Conservation (phyloP, 345 rosid genomes). For the Euphorbia tirucalli region DNA sequence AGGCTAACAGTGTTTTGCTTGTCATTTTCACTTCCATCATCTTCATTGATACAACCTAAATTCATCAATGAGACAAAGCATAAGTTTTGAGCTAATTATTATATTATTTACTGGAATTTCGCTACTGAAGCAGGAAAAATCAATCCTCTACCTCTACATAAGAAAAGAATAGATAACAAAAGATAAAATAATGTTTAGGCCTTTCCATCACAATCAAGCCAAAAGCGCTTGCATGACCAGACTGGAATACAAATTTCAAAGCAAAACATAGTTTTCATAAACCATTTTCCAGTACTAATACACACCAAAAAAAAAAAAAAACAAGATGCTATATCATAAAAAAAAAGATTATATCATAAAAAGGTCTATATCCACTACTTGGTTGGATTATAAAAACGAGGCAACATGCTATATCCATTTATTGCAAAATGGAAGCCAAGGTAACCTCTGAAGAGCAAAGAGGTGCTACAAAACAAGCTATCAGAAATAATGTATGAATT, state of each 20-base stretch:
- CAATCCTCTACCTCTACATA: neutral
- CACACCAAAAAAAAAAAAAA: too few species aligned
- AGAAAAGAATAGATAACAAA: neutral
- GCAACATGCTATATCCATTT: neutral
- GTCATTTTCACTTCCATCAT: constrained; percentile 39
- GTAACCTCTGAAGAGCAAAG: too few species aligned
- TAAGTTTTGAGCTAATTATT: neutral
- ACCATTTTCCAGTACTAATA: neutral
- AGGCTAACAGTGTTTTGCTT: constrained; percentile 20
- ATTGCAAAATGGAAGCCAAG: too few species aligned
- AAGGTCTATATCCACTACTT: neutral
- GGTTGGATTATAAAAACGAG: neutral
- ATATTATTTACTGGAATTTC: neutral
- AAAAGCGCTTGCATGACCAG: neutral
- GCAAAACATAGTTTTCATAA: neutral
- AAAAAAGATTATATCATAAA: neutral
- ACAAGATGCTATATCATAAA: too few species aligned
- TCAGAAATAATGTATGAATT: neutral
- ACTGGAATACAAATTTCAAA: neutral
- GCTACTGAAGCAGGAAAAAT: neutral
- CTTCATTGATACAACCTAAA: constrained; percentile 41
- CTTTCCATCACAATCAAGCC: too few species aligned
- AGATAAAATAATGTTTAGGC: neutral
- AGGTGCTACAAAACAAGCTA: neutral
- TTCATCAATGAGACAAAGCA: neutral